Percentiles rank a stretch among this genome's conserved stretches.
phyloP scores from a whole-genome alignment of 257 asterid genomes.

The Solanum infundibuliforme region DNA sequence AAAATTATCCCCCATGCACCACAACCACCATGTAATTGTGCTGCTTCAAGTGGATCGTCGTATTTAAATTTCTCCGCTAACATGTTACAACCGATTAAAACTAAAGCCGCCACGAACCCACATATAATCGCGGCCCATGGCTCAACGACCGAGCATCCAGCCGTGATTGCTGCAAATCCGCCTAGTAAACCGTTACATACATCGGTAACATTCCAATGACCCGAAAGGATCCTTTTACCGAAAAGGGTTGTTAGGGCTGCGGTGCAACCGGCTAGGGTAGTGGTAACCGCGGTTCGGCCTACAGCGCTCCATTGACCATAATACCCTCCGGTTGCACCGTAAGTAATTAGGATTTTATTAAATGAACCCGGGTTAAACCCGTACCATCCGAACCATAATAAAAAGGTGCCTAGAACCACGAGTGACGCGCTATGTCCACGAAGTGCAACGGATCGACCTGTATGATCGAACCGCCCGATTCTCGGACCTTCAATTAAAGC shows the following conservation, averaged over 20 bases:
- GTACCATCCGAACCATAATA: slow-evolving; percentile 89
- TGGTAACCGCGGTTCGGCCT: slow-evolving; percentile 87
- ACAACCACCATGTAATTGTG: slow-evolving; percentile 88
- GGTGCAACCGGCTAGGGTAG: slow-evolving; percentile 84
- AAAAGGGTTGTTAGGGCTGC: slow-evolving; percentile 81
- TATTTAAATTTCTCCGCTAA: slow-evolving; percentile 49
- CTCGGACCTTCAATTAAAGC: slow-evolving; percentile 83
- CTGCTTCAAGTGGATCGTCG: slow-evolving; percentile 93
- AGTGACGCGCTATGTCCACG: slow-evolving; percentile 81
- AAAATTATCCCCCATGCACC: slow-evolving; percentile 84
- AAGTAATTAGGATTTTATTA: slow-evolving; percentile 33
- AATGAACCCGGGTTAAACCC: slow-evolving; percentile 94
- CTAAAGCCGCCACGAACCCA: slow-evolving; percentile 80
- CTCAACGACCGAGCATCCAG: slow-evolving; percentile 89
- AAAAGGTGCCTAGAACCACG: slow-evolving; percentile 64
- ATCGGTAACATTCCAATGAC: slow-evolving; percentile 89
- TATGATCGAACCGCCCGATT: slow-evolving; percentile 66
- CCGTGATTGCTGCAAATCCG: slow-evolving; percentile 86
- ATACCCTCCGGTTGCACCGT: slow-evolving; percentile 24
- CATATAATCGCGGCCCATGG: slow-evolving; percentile 93
- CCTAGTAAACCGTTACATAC: slow-evolving; percentile 86
- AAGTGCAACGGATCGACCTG: slow-evolving; percentile 52
- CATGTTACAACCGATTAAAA: slow-evolving; percentile 62
- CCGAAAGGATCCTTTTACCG: slow-evolving; percentile 57
- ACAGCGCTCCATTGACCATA: slow-evolving; percentile 98